These are phyloP conservation scores for Hypoxylon sp. DNA, from an alignment of 2,329 filamentous ascomycete species.

Conservation along the genomic window DNA sequence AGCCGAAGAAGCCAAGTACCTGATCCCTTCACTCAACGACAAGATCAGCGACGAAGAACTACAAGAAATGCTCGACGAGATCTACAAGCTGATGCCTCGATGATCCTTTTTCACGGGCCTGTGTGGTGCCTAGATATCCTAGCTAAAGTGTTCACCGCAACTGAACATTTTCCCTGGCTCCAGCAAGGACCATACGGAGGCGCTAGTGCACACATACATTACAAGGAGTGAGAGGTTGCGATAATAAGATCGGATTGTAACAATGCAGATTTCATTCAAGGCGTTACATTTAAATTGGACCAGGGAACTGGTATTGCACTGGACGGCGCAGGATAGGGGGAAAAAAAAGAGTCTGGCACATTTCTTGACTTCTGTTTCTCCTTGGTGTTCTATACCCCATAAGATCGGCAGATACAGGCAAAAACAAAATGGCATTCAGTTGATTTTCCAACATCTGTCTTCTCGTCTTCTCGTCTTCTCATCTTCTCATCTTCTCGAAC, in stretches of 20 bases:
- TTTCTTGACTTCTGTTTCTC: slow-evolving; percentile 35
- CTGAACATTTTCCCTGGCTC: slow-evolving; percentile 1
- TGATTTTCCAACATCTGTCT: slow-evolving; percentile 14
- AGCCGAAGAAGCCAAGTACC: slow-evolving; percentile 94
- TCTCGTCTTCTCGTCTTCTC: not conserved
- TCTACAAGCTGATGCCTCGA: slow-evolving; percentile 77
- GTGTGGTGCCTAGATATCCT: not conserved
- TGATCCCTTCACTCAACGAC: slow-evolving; percentile 89
- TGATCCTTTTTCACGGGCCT: slow-evolving; percentile 30
- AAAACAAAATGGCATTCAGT: slow-evolving; percentile 37
- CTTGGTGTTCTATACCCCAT: slow-evolving; percentile 42
- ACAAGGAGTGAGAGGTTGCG: slow-evolving; percentile 2
- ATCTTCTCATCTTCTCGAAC: not conserved
- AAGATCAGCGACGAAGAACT: slow-evolving; percentile 94
- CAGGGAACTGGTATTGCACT: slow-evolving; percentile 41
- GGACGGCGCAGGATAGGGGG: slow-evolving; percentile 43
- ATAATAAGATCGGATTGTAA: slow-evolving; percentile 9
- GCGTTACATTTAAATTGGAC: slow-evolving; percentile 36
- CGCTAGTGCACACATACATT: not conserved
- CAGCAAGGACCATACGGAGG: not conserved
- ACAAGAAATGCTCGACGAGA: slow-evolving; percentile 89
- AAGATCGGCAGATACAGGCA: slow-evolving; percentile 42
- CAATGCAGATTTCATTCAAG: slow-evolving; percentile 14
- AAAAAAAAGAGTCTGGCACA: slow-evolving; percentile 37
- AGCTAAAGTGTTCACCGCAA: not conserved